phyloP scores from a whole-genome alignment of 208 protist genomes.

The Endotrypanum monterogeii region DNA sequence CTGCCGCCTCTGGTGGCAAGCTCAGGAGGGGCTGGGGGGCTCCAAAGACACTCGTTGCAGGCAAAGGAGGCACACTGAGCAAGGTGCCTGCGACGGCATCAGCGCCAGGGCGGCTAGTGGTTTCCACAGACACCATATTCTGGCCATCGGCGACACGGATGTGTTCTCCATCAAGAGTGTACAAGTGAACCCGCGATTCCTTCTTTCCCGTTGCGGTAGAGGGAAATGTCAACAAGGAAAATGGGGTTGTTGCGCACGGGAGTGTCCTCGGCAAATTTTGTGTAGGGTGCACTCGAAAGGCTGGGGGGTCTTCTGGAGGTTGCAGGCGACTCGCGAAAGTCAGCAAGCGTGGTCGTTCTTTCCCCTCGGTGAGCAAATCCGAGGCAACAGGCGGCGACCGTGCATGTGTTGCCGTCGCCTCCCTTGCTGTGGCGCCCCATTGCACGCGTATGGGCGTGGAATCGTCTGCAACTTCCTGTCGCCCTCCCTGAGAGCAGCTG shows the following conservation, averaged over 20 bases:
- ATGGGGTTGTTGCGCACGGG: not conserved
- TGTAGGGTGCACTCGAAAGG: conserved; percentile 10
- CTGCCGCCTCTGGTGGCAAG: conserved; percentile 4
- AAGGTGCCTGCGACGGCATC: not conserved
- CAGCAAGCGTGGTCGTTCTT: conserved; percentile 12
- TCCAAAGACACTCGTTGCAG: conserved; percentile 58
- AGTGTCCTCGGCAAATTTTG: not conserved
- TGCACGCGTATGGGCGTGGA: not conserved
- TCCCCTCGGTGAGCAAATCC: not conserved
- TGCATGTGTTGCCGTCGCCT: not conserved
- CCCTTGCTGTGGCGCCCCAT: not conserved
- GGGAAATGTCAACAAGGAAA: conserved; percentile 10
- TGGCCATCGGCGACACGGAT: not conserved
- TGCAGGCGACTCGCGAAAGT: conserved; percentile 21
- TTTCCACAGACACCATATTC: not conserved
- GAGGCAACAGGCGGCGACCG: not conserved
- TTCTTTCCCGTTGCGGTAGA: not conserved
- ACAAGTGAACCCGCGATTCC: conserved; percentile 20
- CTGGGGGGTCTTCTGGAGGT: conserved; percentile 38
- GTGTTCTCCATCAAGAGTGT: conserved; percentile 24
- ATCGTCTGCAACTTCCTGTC: not conserved
- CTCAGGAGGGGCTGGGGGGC: conserved; percentile 49
- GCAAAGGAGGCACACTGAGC: conserved; percentile 49
- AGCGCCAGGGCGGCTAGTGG: not conserved
- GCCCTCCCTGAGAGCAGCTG: no score